A percentile compares a stretch with the other conserved stretches of the same genome.
These are phyloP conservation scores for Mycena vulgaris DNA, from an alignment of 768 basidiomycete genomes.

Conservation along the genomic window DNA sequence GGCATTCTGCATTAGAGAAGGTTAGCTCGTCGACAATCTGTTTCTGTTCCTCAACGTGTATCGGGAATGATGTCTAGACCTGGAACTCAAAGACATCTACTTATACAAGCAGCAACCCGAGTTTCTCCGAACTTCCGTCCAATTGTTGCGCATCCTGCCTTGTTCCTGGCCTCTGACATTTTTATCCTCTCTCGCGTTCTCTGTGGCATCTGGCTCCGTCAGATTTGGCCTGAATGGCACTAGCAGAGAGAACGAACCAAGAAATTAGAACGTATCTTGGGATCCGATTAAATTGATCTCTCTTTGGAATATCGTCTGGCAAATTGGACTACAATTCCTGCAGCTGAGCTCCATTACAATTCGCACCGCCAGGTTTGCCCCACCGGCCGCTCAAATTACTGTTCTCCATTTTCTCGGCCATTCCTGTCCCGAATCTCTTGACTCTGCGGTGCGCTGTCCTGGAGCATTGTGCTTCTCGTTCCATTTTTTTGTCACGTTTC, in stretches of 20 bases:
- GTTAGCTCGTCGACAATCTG: slow-evolving; percentile 1
- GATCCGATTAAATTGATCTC: not conserved
- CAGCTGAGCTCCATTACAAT: not conserved
- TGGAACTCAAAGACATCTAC: too few relatives aligned
- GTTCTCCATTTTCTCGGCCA: slow-evolving; percentile 1
- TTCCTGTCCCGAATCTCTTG: not conserved
- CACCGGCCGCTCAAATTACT: not conserved
- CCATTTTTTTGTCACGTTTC: too few relatives aligned
- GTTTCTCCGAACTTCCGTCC: not conserved
- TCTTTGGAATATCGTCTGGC: slow-evolving; percentile 2
- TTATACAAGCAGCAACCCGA: too few relatives aligned
- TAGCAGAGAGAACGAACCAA: too few relatives aligned
- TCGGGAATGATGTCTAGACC: too few relatives aligned
- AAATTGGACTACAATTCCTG: slow-evolving; percentile 1
- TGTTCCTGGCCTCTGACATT: not conserved
- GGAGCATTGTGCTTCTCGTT: too few relatives aligned
- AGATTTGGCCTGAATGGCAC: too few relatives aligned
- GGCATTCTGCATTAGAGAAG: not conserved
- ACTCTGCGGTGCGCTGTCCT: not conserved
- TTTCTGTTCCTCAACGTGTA: too few relatives aligned
- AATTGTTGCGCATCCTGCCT: not conserved
- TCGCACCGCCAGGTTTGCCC: not conserved
- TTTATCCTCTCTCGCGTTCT: not conserved
- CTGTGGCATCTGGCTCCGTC: too few relatives aligned
- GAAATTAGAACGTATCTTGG: too few relatives aligned